Base-by-base conservation (phyloP, 2,329 filamentous ascomycete species). In the Canariomyces notabilis region DNA sequence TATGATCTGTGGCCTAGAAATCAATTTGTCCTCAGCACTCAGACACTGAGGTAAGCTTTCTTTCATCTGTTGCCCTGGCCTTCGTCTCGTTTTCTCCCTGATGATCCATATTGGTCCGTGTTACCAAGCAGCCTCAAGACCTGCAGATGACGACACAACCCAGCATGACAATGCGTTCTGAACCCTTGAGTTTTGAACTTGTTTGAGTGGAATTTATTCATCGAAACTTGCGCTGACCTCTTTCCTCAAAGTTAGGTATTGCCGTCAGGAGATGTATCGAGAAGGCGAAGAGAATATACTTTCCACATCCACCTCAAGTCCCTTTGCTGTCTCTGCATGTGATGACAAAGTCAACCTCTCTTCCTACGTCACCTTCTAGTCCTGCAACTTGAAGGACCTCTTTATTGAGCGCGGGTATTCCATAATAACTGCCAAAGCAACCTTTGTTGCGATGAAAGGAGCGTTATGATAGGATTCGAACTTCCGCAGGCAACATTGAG, bases 61-160 rank as follows among this genome's bases (percentile, higher is more conserved):
- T 45, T 32, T 26, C 23, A 33, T 26, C 16, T 8, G n/a, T 44
- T 37, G 32, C 39, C 26, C 31, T 23, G 6, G 9, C 29, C n/a
- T 20, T 18, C 18, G 21, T 15, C 35, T 44, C 31, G 36, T 42
- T 48, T 36, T 48, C 42, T 55, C 60, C 60, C 77, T 85, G 84
- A 88, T 87, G 84, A 88, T 75, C 81, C 75, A 73, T 72, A 80
- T 88, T 88, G 83, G 85, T 89, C 85, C 84, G 84, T 89, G 84
- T 89, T 89, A 77, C 85, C 79, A 82, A 64, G 81, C 79, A 80
- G 83, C 80, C 76, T 86, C 86, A 88, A 88, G 83, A 87, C 83
- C 84, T 83, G 80, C 72, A 73, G 66, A 79, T 84, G 85, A 86
- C 75, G 84, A 84, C 74, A 44, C 45, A 57, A 52, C 49, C 56